Conservation (phyloP, 2,329 filamentous ascomycete genomes). For the Fusarium sp. region DNA sequence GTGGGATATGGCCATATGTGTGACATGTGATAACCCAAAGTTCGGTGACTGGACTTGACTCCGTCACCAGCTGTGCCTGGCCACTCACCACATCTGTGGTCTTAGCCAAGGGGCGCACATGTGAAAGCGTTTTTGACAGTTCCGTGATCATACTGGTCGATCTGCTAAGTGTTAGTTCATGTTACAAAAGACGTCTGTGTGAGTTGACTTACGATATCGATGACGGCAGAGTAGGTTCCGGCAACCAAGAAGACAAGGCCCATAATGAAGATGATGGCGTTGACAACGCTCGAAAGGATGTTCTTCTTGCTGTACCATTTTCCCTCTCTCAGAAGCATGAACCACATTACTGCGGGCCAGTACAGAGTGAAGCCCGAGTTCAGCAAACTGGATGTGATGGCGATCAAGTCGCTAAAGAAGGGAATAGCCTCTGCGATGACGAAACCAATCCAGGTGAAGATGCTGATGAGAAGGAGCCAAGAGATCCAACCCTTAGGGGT, state of each 20-base stretch:
- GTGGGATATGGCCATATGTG: conserved; percentile 27
- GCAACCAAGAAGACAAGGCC: conserved; percentile 28
- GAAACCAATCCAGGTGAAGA: conserved; percentile 55
- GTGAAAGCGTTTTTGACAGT: conserved; percentile 25
- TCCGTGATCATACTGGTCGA: conserved; percentile 25
- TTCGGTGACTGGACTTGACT: neutral
- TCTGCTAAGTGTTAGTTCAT: conserved; percentile 4
- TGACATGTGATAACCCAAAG: conserved; percentile 27
- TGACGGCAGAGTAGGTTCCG: conserved; percentile 23
- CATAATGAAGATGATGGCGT: conserved; percentile 26
- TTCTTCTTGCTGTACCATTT: conserved; percentile 31
- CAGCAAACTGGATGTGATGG: conserved; percentile 56
- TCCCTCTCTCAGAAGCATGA: conserved; percentile 46
- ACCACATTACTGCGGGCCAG: conserved; percentile 51
- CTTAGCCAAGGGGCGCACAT: conserved; percentile 21
- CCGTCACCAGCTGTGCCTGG: neutral
- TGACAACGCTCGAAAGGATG: conserved; percentile 16
- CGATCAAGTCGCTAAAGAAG: conserved; percentile 72
- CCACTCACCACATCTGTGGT: neutral
- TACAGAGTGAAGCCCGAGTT: conserved; percentile 53
- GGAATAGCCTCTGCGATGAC: conserved; percentile 73
- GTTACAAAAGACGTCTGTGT: accelerated
- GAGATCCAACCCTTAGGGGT: conserved; percentile 47
- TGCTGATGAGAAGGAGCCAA: conserved; percentile 66
- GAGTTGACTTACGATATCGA: conserved; percentile 19